These are phyloP conservation scores for Alternaria atra DNA, from an alignment of 2,329 filamentous ascomycete genomes.

Conservation along the genomic window DNA sequence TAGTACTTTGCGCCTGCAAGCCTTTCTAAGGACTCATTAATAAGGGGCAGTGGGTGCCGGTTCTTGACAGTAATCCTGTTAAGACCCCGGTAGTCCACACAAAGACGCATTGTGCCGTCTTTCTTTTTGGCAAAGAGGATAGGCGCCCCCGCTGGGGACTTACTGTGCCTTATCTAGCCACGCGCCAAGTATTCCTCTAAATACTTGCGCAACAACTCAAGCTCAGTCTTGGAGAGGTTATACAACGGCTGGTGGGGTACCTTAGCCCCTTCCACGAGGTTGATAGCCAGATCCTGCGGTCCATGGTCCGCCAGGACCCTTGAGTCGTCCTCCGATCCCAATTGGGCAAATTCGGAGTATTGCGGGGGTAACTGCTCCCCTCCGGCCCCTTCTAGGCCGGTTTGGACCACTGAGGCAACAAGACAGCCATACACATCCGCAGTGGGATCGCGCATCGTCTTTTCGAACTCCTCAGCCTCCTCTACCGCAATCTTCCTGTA, in stretches of 20 bases:
- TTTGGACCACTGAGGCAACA: background rate
- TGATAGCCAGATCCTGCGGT: background rate
- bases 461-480: background rate
- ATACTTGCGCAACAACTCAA: background rate
- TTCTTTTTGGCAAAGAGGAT: background rate
- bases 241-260: background rate
- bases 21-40: background rate
- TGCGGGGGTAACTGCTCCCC: background rate
- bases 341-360: background rate
- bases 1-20: too few species aligned
- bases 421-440: background rate
- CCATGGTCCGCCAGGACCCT: background rate
- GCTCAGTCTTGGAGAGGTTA: background rate
- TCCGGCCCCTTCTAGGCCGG: background rate
- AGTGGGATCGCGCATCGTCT: background rate
- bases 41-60: background rate
- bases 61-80: constrained; percentile 4
- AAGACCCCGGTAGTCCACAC: background rate
- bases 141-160: background rate
- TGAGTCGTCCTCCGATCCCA: background rate
- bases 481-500: background rate
- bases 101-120: background rate
- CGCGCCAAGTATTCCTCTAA: background rate
- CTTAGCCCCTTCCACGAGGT: background rate
- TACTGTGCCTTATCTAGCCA: background rate